Base-by-base conservation (phyloP, 1,139 yeast genomes). In the Blastobotrys apis region DNA sequence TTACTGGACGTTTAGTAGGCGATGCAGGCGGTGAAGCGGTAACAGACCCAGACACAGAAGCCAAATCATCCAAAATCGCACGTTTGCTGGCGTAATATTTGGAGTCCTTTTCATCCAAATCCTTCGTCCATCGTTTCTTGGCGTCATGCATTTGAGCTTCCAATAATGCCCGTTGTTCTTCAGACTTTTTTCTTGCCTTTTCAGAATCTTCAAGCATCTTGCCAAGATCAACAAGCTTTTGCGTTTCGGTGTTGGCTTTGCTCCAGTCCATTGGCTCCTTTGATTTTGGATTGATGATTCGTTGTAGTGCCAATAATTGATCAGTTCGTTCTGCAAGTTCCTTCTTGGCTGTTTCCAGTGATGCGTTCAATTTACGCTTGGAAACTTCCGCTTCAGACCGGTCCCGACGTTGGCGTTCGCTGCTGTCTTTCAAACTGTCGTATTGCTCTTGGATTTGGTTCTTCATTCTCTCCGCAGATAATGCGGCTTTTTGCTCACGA, bases 71-170 rank as follows among this genome's bases (percentile, higher is more conserved):
- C 36, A 57, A 45, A 12, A 57, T 47, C 5, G 60, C 57, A 12
- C 61, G 49, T 33, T 60, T 52, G 21, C 51, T 43, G 23, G 59
- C 50, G 37, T 53, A 57, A 30, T 54, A 56, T 45, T 50, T 47
- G 2, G 62, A 56, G 39, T 56, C 60, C 38, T 52, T 52, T 27
- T 53, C 56, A 37, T 57, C 56, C 15, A 55, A 50, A 13, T 52
- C 59, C 32, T 49, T 52, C 6, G 48, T 43, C 63, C 62, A 59
- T 29, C 64, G 47, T 36, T 56, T 52, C 41, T 57, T 53, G 10
- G 62, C 59, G 36, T 53, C 64, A 15, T 48, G 52, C 19, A 62
- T 50, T 46, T 62, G 66, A 5, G 53, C 62, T 42, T 62, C 57
- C 4, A 62, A 48, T n/a, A 61, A 46, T 4, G 54, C 52, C 26